A percentile compares a stretch with the other conserved stretches of the same genome.
phyloP scores from a whole-genome alignment of 139 green algal genomes.

The Coccomyxa sp. region DNA sequence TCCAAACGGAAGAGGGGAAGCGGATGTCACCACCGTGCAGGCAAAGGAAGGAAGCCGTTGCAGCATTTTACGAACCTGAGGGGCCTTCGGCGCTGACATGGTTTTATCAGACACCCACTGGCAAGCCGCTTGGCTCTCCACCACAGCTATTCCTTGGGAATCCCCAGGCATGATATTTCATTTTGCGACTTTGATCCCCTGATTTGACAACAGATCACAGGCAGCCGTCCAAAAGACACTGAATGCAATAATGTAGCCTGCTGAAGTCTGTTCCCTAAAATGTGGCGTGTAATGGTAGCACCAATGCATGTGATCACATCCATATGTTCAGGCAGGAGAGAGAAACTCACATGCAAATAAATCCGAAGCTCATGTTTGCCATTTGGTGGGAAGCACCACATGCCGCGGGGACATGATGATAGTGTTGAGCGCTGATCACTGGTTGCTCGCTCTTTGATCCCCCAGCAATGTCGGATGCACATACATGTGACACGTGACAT shows the following conservation, averaged over 20 bases:
- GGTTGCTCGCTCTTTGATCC: too few relatives aligned
- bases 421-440: too few relatives aligned
- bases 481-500: too few relatives aligned
- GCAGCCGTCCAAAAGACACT: neutral
- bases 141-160: neutral
- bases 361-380: too few relatives aligned
- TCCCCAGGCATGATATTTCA: neutral
- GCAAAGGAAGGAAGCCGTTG: conserved; percentile 47
- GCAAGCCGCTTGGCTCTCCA: neutral
- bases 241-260: neutral
- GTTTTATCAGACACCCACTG: conserved; percentile 48
- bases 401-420: too few relatives aligned
- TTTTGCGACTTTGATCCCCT: neutral
- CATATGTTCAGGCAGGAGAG: too few relatives aligned
- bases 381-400: too few relatives aligned
- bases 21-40: conserved; percentile 14
- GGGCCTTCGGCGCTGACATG: conserved; percentile 50
- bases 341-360: too few relatives aligned
- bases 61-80: conserved; percentile 50
- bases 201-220: neutral
- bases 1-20: too few relatives aligned
- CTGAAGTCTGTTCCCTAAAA: too few relatives aligned
- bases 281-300: neutral
- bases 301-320: neutral
- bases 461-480: too few relatives aligned